Evolutionary conservation across 805 yeast genomes (phyloP).

Genomic region (Yarrowia deformans): DNA sequence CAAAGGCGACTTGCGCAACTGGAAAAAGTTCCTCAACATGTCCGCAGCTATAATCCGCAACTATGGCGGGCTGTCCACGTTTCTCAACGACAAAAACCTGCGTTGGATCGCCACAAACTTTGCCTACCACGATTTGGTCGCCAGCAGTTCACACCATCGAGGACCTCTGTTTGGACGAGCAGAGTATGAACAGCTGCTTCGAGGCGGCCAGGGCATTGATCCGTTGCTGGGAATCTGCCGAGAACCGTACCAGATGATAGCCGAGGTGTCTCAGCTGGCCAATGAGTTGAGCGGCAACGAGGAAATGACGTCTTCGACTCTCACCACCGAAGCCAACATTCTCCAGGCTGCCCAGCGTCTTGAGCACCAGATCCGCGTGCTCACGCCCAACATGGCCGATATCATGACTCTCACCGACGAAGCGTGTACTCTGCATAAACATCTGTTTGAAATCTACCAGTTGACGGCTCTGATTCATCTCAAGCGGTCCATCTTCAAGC

Average conservation of each 20-base stretch:
- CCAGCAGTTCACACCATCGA: slow-evolving; percentile 65
- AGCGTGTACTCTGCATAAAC: slow-evolving; percentile 70
- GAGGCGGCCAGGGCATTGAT: slow-evolving; percentile 57
- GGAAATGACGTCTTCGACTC: slow-evolving; percentile 9
- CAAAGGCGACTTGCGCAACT: slow-evolving; percentile 77
- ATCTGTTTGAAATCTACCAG: slow-evolving; percentile 75
- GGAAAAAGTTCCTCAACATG: slow-evolving; percentile 71
- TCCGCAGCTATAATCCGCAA: slow-evolving; percentile 68
- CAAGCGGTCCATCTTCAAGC: slow-evolving; percentile 66
- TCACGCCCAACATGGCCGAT: slow-evolving; percentile 62
- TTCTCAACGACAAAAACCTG: slow-evolving; percentile 62
- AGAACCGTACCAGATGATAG: slow-evolving; percentile 69
- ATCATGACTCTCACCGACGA: slow-evolving; percentile 52
- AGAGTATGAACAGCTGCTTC: slow-evolving; percentile 64
- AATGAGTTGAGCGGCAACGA: slow-evolving; percentile 47
- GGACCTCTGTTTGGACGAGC: slow-evolving; percentile 70
- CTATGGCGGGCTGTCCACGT: slow-evolving; percentile 66
- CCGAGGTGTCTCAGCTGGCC: slow-evolving; percentile 69
- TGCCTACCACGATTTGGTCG: slow-evolving; percentile 79
- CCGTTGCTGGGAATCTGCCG: slow-evolving; percentile 78
- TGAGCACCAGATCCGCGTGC: slow-evolving; percentile 58
- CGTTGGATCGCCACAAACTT: slow-evolving; percentile 79
- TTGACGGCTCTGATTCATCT: slow-evolving; percentile 71
- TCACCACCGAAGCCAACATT: slow-evolving; percentile 18
- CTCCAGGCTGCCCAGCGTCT: slow-evolving; percentile 49